Evolutionary conservation across 768 basidiomycete species (phyloP), one percentile per base, ranked within the genome.

Genomic region (Rhizopogon roseolus): DNA sequence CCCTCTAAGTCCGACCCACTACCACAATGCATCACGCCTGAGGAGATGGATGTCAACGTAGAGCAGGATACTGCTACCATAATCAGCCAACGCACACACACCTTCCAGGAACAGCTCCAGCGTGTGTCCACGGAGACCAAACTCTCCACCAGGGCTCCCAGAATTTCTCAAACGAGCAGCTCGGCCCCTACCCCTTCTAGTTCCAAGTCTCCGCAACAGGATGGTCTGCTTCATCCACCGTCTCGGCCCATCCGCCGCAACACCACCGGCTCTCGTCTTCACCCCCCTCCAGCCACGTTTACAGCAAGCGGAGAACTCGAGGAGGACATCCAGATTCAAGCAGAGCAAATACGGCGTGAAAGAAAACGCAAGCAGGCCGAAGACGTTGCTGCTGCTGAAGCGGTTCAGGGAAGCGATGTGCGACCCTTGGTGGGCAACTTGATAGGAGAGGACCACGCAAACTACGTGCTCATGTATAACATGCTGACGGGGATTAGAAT

Each of bases 401-500:
- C 36, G 34, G 32, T 22, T 48, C 46, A 48, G 9, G 37, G 37
- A 36, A 77, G 79, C 17, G 83, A 84, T 46, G 73, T 80, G 28
- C 72, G 67, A 50, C 86, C 87, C 4, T 72, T 95, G 11, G 91
- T 98, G 0, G 97, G 97, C 1, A 98, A 98, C 68, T 73, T 98
- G 60, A 97, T 99, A 59, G 92, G 93, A n/a, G 95, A 98, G 68
- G 96, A 85, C 63, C 97, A 99, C 71, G 95, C 89, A 69, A 99
- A 99, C 75, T 99, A 98, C 62, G 91, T 98, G 54, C 74, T 99
- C 64, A 98, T 98, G 97, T 99, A 98, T 75, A 98, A 99, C 75
- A 99, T 99, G 97, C 78, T 99, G 63, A 99, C 97, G 4, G 97
- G 97, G 5, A 99, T 99, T 57, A 83, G 97, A 40, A 93, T 94